Base-by-base conservation (phyloP, 495 filamentous ascomycete species). In the Aspergillus wentii region DNA sequence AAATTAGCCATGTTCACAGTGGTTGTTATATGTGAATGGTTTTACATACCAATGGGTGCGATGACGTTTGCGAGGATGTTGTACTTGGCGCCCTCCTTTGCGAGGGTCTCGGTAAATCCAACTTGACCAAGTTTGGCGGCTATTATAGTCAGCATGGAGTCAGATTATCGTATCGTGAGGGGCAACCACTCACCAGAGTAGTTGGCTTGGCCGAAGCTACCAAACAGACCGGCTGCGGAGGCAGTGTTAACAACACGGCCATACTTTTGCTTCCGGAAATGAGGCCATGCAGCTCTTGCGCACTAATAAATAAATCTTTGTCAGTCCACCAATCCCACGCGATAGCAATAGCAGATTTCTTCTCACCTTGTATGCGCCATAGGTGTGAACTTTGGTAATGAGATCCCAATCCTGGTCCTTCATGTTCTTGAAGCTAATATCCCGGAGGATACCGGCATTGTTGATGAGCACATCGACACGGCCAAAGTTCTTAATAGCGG, bases 401-500 rank as follows among this genome's bases (percentile, higher is more conserved):
- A 97, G 66, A 57, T 98, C 94, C 92, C 94, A 98, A 62, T 98
- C 94, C 58, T 80, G 61, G 59, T 97, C 91, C 59, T 82, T 89
- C 88, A 97, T 95, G 67, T 98, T 98, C 80, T 94, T 95, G 71
- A 98, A 97, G 72, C 83, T 88, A 54, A 98, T 58, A 72, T 98
- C 92, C 41, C 92, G 85, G 38, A 98, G 76, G 55, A 98, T 98
- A 57, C 92, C 92, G 41, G 92, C 92, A 59, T 97, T 98, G 77
- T 98, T 98, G 63, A 97, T 79, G 46, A 98, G 81, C 32, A 98
- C 71, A 66, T 98, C 92, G 59, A 98, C 79, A 46, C 90, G 84
- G 48, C 92, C 94, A 53, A 89, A 98, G 46, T 72, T 76, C 71
- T 91, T 79, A 54, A 97, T 88, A 48, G 92, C 94, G 15, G 92